Base-by-base conservation (phyloP, 768 basidiomycete genomes). In the Mrakia gelida region DNA sequence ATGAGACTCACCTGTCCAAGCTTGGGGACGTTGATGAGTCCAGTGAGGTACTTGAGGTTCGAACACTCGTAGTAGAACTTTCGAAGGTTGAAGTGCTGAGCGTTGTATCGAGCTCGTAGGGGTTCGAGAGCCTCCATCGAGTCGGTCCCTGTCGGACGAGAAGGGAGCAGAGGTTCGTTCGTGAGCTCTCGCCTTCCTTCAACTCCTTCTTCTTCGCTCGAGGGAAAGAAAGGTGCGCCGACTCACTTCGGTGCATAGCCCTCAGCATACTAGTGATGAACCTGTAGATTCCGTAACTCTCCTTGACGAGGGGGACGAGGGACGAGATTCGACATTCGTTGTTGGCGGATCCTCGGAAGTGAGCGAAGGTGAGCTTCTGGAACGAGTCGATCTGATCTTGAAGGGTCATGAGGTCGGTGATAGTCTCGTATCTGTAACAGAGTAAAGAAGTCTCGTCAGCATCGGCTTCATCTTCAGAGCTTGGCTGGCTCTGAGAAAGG, bases 21-120 rank as follows among this genome's bases (percentile, higher is more conserved):
- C 84, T 98, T 99, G 16, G 97, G 97, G 3, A 99, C 95, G 84
- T 98, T 99, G 82, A 98, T 97, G 45, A 99, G 88, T 65, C 95
- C 93, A 15, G 97, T 99, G 73, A 99, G 86, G 85, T 97, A 99
- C 84, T 97, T 98, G 81, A 99, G 89, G 85, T 98, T 98, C 15
- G 95, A 97, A 84, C 97, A 99, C 84, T 99, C 97, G 84, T 98
- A 98, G 87, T 98, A 98, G 86, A 97, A 99, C 84, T 96, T 94
- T 80, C 97, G 91, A 15, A 99, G 88, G 80, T 90, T 91, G 82
- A 95, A 91, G 82, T 99, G 97, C 82, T 98, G 97, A 32, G 92
- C 88, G 78, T 89, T 90, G 85, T 91, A 99, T 45, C 97, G 90
- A 83, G 92, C 89, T 65, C 91, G 89, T 28, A 99, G 86, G 2